Percentiles rank a stretch among this genome's conserved stretches.
Evolutionary conservation across 805 yeast genomes (phyloP).

Genomic region (Pichia exigua): DNA sequence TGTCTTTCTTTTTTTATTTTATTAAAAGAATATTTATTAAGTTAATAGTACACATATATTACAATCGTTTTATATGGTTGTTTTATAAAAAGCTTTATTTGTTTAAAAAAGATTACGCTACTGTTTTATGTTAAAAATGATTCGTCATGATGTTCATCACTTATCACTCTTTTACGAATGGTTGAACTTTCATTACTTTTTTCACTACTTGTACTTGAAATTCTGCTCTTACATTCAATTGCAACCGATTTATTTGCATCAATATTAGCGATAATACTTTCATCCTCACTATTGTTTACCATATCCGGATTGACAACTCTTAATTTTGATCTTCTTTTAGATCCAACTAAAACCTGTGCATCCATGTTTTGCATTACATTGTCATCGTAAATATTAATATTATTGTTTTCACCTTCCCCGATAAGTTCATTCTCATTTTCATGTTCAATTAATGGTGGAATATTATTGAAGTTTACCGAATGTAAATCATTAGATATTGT

Average conservation of each 20-base stretch:
- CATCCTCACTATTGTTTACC: neutral
- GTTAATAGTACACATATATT: neutral
- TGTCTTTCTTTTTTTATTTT: neutral
- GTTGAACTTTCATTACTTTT: neutral
- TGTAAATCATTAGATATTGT: neutral
- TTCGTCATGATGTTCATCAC: conserved; percentile 19
- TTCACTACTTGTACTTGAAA: conserved; percentile 10
- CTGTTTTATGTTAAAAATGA: neutral
- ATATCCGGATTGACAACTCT: conserved; percentile 57
- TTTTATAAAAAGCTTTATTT: neutral
- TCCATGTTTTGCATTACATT: conserved; percentile 45
- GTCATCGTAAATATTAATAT: conserved; percentile 14
- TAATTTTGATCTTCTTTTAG: conserved; percentile 51
- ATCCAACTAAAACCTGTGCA: conserved; percentile 65
- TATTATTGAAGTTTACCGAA: neutral
- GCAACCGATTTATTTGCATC: neutral
- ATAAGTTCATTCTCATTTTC: neutral
- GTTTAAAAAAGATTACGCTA: neutral
- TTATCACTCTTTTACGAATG: conserved; percentile 19
- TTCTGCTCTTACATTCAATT: conserved; percentile 1
- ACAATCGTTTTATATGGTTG: neutral
- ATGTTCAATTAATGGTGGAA: neutral
- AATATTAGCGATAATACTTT: neutral
- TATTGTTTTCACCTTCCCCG: neutral
- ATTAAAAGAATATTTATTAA: neutral